Percentiles rank a stretch among this genome's conserved stretches.
phyloP scores from a whole-genome alignment of 257 asterid species.

The Fraxinus anomala region DNA sequence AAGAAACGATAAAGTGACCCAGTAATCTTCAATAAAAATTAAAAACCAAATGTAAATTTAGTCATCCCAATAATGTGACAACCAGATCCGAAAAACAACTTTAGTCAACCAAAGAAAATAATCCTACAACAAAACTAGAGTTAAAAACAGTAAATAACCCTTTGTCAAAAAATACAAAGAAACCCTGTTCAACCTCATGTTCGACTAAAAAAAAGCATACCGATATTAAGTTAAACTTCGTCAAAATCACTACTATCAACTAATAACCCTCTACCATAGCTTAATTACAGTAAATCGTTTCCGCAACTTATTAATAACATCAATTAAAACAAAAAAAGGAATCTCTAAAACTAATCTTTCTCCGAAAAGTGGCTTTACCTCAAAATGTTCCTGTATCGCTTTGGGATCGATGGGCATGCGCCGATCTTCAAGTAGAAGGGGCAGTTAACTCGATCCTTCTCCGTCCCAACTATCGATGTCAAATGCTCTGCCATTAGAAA shows the following conservation, averaged over 20 bases:
- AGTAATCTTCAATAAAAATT: not conserved
- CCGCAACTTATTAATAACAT: not conserved
- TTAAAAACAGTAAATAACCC: not conserved
- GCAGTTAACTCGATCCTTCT: slow-evolving; percentile 87
- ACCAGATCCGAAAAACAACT: not conserved
- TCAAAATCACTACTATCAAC: not conserved
- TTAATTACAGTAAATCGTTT: not conserved
- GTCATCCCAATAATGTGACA: not conserved
- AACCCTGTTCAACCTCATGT: not conserved
- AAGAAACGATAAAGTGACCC: not conserved
- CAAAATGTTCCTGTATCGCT: slow-evolving; percentile 83
- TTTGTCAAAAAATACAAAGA: not conserved
- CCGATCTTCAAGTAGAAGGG: slow-evolving; percentile 97
- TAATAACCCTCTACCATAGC: not conserved
- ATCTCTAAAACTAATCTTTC: not conserved
- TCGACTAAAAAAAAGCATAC: not conserved
- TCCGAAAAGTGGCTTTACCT: slow-evolving; percentile 39
- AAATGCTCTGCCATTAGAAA: slow-evolving; percentile 77
- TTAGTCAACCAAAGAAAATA: not conserved
- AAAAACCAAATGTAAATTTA: not conserved
- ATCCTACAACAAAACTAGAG: not conserved
- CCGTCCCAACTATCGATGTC: slow-evolving; percentile 91
- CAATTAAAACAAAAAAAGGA: not conserved
- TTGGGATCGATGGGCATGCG: slow-evolving; percentile 84
- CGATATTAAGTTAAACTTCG: not conserved